Percentiles rank a stretch among this genome's conserved stretches.
Evolutionary conservation across 305 asterid genomes (phyloP).

Genomic region (Fraxinus baroniana): DNA sequence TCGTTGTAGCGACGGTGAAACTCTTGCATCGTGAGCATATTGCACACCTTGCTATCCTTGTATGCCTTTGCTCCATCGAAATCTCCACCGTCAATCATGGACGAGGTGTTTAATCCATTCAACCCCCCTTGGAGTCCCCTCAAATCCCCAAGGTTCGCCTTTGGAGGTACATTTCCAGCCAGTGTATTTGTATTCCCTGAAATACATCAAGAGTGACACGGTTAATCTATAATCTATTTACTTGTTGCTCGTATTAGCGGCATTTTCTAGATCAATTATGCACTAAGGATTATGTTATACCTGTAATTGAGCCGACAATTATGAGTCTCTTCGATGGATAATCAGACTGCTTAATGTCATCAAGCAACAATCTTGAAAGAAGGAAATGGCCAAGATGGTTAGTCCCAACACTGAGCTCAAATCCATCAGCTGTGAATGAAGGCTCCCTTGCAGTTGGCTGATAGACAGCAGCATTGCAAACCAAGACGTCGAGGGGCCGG

Average conservation of each 20-base stretch:
- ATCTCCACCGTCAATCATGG: slow-evolving; percentile 88
- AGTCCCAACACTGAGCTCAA: slow-evolving; percentile 92
- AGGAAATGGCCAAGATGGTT: slow-evolving; percentile 94
- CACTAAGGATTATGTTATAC: slow-evolving; percentile 27
- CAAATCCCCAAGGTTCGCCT: slow-evolving; percentile 91
- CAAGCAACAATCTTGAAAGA: slow-evolving; percentile 76
- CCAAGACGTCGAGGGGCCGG: slow-evolving; percentile 72
- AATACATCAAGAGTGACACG: not conserved
- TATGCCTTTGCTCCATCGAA: slow-evolving; percentile 97
- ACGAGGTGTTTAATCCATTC: slow-evolving; percentile 58
- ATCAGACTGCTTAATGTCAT: slow-evolving; percentile 77
- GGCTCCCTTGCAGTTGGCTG: slow-evolving; percentile 91
- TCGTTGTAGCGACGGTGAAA: slow-evolving; percentile 85
- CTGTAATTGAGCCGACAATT: slow-evolving; percentile 97
- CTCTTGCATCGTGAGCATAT: slow-evolving; percentile 97
- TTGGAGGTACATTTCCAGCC: slow-evolving; percentile 97
- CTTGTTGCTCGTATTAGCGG: not conserved
- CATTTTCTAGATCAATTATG: not conserved
- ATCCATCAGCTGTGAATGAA: slow-evolving; percentile 84
- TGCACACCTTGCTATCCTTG: slow-evolving; percentile 98
- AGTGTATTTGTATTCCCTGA: slow-evolving; percentile 88
- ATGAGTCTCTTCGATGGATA: slow-evolving; percentile 83
- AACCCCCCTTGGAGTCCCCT: slow-evolving; percentile 80
- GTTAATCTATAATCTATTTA: not conserved
- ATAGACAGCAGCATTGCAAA: slow-evolving; percentile 91